A percentile compares a stretch with the other conserved stretches of the same genome.
Evolutionary conservation across 768 basidiomycete genomes (phyloP).

Genomic region (Rossbeevera mucosa): DNA sequence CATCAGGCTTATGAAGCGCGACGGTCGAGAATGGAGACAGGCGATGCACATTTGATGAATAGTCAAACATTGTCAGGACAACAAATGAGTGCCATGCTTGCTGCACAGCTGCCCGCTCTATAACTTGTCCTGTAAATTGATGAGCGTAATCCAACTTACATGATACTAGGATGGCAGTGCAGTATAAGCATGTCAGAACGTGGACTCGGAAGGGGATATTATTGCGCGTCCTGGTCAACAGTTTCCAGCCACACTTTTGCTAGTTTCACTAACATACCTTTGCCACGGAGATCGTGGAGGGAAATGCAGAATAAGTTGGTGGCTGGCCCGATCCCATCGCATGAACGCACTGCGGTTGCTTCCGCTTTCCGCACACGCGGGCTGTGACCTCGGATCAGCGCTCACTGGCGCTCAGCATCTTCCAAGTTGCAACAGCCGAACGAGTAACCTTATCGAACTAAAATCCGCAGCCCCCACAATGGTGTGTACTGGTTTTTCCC

Average conservation of each 20-base stretch:
- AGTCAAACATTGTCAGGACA: constrained; percentile 2
- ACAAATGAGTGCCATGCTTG: too few species aligned
- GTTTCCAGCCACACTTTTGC: not conserved
- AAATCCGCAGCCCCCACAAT: too few species aligned
- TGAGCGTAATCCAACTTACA: too few species aligned
- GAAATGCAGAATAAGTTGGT: not conserved
- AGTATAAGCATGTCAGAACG: too few species aligned
- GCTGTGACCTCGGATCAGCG: too few species aligned
- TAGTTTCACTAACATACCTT: not conserved
- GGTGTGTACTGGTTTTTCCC: too few species aligned
- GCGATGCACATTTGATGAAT: not conserved
- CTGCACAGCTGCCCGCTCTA: too few species aligned
- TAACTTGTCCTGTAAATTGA: too few species aligned
- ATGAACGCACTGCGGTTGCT: constrained; percentile 22
- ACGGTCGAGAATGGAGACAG: not conserved
- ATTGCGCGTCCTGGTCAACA: not conserved
- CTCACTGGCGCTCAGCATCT: too few species aligned
- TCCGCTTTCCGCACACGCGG: too few species aligned
- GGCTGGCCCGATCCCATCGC: not conserved
- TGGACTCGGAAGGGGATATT: not conserved
- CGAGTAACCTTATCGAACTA: constrained; percentile 40
- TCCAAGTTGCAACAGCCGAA: too few species aligned
- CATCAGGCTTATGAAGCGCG: not conserved
- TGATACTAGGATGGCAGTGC: too few species aligned
- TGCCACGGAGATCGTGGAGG: not conserved